Base-by-base conservation (phyloP, 208 protist genomes). In the Polymyxa betae region DNA sequence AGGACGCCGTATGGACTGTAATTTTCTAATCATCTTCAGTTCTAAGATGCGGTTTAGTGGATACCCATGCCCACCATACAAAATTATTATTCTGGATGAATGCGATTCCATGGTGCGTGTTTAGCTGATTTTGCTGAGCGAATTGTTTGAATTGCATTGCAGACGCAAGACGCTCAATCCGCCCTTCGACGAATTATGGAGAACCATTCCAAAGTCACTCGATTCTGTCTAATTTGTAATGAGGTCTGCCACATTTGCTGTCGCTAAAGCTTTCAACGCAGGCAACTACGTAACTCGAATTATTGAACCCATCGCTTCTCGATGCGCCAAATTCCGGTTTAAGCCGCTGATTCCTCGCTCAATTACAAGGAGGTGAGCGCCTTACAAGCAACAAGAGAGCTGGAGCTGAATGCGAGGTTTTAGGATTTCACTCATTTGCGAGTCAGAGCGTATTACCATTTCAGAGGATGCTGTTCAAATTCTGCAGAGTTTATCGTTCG, bases 11-110 rank as follows among this genome's bases (percentile, higher is more conserved):
- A 82, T 43, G 72, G 5, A 24, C 24, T 60, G 12, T 60, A 5
- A 24, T 60, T 24, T 60, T 24, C 12, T 24, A 29, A 29, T 60
- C 5, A 24, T 60, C 24, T 60, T 24, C 49, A 60, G 5, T 60
- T 60, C 24, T 5, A 60, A 60, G 5, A 5, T 60, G 49, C 24
- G 12, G 5, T 1, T 90, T 16, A 92, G 90, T 16, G 68, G 68
- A 0, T 92, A 89, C 52, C 89, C 90, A 5, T 92, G 90, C 40
- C 95, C 96, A 40, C 94, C 94, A 5, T 97, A 98, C 95, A 99
- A 99, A 93, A 97, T 99, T 88, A 98, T 99, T 64, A 96, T 99
- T 35, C 95, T 99, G 0, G 99, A 99, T 92, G 99, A 99, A 95
- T 98, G 98, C 1, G 99, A 99, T 94, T 97, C 96, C 78, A 96